phyloP scores from a whole-genome alignment of 2,329 filamentous ascomycete species.

The Alternaria arborescens region DNA sequence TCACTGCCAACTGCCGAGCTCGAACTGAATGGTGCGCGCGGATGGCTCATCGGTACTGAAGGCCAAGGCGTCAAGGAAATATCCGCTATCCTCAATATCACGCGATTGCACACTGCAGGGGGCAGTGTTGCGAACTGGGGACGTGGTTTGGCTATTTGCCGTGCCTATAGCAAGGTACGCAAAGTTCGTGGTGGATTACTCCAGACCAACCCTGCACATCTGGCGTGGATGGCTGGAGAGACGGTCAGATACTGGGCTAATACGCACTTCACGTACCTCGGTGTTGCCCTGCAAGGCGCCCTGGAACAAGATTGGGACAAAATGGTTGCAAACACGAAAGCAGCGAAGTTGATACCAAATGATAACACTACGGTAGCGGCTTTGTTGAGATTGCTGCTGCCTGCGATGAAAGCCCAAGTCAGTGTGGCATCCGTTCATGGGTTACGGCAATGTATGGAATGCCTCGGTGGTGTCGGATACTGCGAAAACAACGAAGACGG shows the following conservation, averaged over 20 bases:
- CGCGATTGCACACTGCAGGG: constrained; percentile 66
- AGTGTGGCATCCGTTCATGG: constrained; percentile 55
- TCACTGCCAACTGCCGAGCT: constrained; percentile 77
- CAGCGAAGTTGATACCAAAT: constrained; percentile 31
- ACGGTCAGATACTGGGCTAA: constrained; percentile 65
- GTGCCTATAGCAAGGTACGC: constrained; percentile 66
- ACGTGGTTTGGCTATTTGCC: constrained; percentile 65
- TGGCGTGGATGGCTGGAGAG: constrained; percentile 66
- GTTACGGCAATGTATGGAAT: constrained; percentile 66
- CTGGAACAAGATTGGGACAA: constrained; percentile 57
- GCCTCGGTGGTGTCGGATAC: constrained; percentile 72
- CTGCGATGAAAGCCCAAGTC: constrained; percentile 37
- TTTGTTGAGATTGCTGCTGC: constrained; percentile 36
- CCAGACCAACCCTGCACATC: constrained; percentile 63
- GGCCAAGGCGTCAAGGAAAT: constrained; percentile 75
- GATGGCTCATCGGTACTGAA: constrained; percentile 69
- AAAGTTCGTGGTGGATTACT: constrained; percentile 60
- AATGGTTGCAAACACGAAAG: constrained; percentile 31
- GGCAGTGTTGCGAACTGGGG: constrained; percentile 63
- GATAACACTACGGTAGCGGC: constrained; percentile 22
- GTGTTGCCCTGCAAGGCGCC: constrained; percentile 63
- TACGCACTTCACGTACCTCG: constrained; percentile 65
- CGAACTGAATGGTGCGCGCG: constrained; percentile 56
- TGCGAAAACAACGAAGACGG: constrained; percentile 69
- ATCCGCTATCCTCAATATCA: constrained; percentile 72